These are phyloP conservation scores for Fusarium tuaranense DNA, from an alignment of 2,329 filamentous ascomycete genomes.

Conservation along the genomic window DNA sequence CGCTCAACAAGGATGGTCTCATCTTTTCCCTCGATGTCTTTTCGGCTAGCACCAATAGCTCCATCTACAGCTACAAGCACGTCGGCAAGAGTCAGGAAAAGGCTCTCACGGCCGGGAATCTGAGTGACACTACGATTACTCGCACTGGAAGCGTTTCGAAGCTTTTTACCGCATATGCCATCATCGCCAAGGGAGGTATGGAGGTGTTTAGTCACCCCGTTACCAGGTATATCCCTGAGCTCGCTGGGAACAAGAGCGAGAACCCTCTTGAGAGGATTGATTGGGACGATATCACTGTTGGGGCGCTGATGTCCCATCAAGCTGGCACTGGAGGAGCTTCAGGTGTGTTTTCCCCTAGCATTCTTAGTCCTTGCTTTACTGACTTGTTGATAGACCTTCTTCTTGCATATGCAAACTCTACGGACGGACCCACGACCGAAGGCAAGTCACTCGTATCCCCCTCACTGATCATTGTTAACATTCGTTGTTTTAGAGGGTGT, in stretches of 20 bases:
- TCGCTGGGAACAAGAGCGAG: constrained; percentile 14
- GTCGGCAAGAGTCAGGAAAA: constrained; percentile 24
- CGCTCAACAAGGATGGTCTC: constrained; percentile 29
- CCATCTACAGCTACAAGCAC: constrained; percentile 40
- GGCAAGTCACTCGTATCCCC: no score
- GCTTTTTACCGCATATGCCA: constrained; percentile 29
- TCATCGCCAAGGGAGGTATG: constrained; percentile 30
- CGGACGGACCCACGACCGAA: not conserved
- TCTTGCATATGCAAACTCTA: not conserved
- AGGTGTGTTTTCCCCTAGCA: not conserved
- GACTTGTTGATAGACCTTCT: not conserved
- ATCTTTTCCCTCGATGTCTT: constrained; percentile 44
- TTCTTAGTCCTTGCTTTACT: not conserved
- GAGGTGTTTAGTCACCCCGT: constrained; percentile 33
- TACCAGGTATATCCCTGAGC: constrained; percentile 30
- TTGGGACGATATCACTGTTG: constrained; percentile 37
- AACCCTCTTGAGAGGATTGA: constrained; percentile 9
- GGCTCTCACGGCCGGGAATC: constrained; percentile 22
- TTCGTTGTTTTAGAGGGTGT: constrained; percentile 3
- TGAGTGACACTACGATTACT: constrained; percentile 30
- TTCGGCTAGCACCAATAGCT: constrained; percentile 39
- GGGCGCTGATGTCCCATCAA: constrained; percentile 33
- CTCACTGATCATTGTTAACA: not conserved
- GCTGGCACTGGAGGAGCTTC: constrained; percentile 29
- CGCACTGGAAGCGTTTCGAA: constrained; percentile 33